A percentile compares a stretch with the other conserved stretches of the same genome.
Conservation (phyloP, 2,329 filamentous ascomycete genomes). For the Metarhizium guizhouense region DNA sequence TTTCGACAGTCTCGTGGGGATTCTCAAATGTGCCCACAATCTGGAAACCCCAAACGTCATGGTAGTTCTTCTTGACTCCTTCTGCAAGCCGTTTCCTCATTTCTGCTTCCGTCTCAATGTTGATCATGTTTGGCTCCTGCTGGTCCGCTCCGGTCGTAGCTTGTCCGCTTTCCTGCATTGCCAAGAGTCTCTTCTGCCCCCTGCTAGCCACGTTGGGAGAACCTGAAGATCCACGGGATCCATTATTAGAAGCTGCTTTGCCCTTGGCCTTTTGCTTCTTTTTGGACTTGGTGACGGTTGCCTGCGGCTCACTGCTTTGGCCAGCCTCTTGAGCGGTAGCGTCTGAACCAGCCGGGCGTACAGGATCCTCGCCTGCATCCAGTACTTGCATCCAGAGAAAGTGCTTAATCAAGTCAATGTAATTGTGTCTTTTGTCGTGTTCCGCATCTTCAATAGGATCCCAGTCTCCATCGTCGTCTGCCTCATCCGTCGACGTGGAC, state of each 20-base stretch:
- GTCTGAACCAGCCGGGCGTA: neutral
- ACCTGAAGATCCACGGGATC: neutral
- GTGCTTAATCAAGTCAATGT: conserved; percentile 19
- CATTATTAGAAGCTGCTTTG: conserved; percentile 5
- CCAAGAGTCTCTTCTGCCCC: neutral
- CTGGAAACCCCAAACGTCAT: conserved; percentile 11
- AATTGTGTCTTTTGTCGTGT: conserved; percentile 14
- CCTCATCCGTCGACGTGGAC: conserved; percentile 10
- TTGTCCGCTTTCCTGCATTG: neutral
- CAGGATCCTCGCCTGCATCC: neutral
- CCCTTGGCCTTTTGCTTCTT: conserved; percentile 10
- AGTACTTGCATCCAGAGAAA: conserved; percentile 17
- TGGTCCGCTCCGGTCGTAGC: neutral
- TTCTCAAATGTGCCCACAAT: conserved; percentile 17
- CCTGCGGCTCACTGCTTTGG: neutral
- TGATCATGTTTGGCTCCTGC: conserved; percentile 16
- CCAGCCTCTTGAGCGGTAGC: neutral
- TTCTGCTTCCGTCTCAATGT: conserved; percentile 19
- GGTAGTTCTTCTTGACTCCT: conserved; percentile 17
- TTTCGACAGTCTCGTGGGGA: conserved; percentile 14
- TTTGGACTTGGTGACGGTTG: conserved; percentile 8
- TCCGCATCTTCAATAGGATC: conserved; percentile 19
- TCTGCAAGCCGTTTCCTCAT: conserved; percentile 17
- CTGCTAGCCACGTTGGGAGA: neutral
- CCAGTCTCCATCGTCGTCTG: conserved; percentile 15